Evolutionary conservation across 495 filamentous ascomycete genomes (phyloP), one percentile per base, ranked within the genome.

Genomic region (Penicillium macrosclerotiorum): DNA sequence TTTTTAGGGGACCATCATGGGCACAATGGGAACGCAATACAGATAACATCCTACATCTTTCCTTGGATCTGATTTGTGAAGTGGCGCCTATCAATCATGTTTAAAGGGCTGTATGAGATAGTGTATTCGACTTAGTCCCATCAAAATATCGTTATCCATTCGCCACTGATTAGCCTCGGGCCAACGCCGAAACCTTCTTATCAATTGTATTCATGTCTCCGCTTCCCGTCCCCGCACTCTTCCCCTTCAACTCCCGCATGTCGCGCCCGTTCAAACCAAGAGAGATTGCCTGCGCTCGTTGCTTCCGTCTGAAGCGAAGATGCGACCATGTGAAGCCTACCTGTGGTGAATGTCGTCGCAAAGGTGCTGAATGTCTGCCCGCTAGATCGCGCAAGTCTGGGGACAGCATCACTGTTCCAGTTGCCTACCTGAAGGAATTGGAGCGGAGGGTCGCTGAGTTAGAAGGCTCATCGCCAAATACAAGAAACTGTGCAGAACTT

Each of bases 261-360:
- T 60, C 59, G 46, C 59, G 53, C 31, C 56, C 59, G 17, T 44
- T 58, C 37, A 62, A 57, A 29, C 50, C 48, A 12, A 57, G 56
- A 57, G 47, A 63, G 22, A 60, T 63, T 34, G 63, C 63, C 36
- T 67, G 63, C 36, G 49, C 56, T 30, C 63, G 63, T 41, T 67
- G 63, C 29, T 67, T 67, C 36, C 63, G 59, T 7, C 41, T 64
- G 12, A 67, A 67, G 42, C 59, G 63, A 8, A 64, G 55, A 57
- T 67, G 63, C 55, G 63, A 67, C 32, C 63, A 67, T 49, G 54
- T 38, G 11, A 67, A 64, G 40, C 63, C 63, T 5, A 54, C 45
- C 13, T 67, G 63, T 42, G 59, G 63, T 23, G 63, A 67, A 52
- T 67, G 63, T 38, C 52, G 43, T 18, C 61, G 63, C 14, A 64